phyloP scores from a whole-genome alignment of 805 yeast species.

The Monosporozyma yasuniensis region DNA sequence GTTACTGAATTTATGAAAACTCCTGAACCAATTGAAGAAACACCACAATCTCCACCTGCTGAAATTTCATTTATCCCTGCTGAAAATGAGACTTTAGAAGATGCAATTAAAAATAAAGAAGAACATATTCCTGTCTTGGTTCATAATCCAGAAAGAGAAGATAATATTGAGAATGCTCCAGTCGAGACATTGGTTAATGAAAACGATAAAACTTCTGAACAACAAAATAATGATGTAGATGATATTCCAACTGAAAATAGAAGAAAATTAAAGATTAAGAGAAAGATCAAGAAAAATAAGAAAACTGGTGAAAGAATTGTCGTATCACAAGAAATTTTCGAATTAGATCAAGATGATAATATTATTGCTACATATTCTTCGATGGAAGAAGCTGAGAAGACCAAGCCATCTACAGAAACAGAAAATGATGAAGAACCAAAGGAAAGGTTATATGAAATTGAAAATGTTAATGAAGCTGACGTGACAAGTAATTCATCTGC shows the following conservation, averaged over 20 bases:
- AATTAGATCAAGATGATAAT: constrained; percentile 9
- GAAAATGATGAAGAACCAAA: not conserved
- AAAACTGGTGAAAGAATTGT: constrained; percentile 34
- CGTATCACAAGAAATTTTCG: constrained; percentile 26
- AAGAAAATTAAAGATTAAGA: constrained; percentile 30
- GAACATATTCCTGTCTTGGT: not conserved
- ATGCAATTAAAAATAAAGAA: not conserved
- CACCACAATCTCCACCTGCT: not conserved
- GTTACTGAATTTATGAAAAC: not conserved
- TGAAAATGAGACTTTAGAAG: constrained; percentile 1
- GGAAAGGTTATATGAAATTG: constrained; percentile 1
- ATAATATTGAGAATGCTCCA: not conserved
- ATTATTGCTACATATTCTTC: constrained; percentile 2
- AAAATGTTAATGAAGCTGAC: not conserved
- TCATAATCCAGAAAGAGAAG: not conserved
- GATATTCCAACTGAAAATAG: constrained; percentile 4
- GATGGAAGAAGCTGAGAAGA: constrained; percentile 4
- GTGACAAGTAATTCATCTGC: not conserved
- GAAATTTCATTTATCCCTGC: not conserved
- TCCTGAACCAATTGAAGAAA: not conserved
- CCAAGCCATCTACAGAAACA: not conserved
- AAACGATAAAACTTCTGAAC: not conserved
- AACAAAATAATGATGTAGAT: not conserved
- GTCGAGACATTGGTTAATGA: not conserved
- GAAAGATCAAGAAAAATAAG: constrained; percentile 33